Evolutionary conservation across 2,329 filamentous ascomycete genomes (phyloP).

Genomic region (Chaetothyriales sp.): DNA sequence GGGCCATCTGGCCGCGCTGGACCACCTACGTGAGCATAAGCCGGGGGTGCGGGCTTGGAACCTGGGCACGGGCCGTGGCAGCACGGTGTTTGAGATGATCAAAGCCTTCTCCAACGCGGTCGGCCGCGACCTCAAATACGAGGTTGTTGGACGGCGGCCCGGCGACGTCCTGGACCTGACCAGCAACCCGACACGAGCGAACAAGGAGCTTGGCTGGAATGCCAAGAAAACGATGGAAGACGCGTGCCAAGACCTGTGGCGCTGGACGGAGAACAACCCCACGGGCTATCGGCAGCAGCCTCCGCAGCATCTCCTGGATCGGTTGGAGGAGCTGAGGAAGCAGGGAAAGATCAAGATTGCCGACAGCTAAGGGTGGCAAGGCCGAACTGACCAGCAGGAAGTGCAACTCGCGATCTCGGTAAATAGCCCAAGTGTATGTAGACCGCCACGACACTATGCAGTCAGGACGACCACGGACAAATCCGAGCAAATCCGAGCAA

Average conservation of each 20-base stretch:
- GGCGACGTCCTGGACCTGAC: constrained; percentile 93
- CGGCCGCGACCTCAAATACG: constrained; percentile 71
- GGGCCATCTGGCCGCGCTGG: constrained; percentile 77
- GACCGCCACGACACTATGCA: neutral
- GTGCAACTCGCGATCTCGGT: too few species aligned
- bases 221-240: constrained; percentile 81
- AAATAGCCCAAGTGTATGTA: too few species aligned
- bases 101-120: constrained; percentile 82
- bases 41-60: constrained; percentile 95
- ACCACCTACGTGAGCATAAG: constrained; percentile 69
- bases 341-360: constrained; percentile 7
- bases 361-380: neutral
- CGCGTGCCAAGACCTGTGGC: constrained; percentile 88
- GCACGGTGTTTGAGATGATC: constrained; percentile 95
- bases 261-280: constrained; percentile 94
- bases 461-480: neutral
- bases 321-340: constrained; percentile 33
- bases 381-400: neutral
- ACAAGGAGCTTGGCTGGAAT: constrained; percentile 83
- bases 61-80: constrained; percentile 82
- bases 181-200: constrained; percentile 75
- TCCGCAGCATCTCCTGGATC: constrained; percentile 65
- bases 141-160: constrained; percentile 66
- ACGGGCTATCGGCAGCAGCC: constrained; percentile 86
- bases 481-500: too few species aligned